phyloP scores from a whole-genome alignment of 176 grass and related monocot genomes.

The Cenchrus fungigraminus region DNA sequence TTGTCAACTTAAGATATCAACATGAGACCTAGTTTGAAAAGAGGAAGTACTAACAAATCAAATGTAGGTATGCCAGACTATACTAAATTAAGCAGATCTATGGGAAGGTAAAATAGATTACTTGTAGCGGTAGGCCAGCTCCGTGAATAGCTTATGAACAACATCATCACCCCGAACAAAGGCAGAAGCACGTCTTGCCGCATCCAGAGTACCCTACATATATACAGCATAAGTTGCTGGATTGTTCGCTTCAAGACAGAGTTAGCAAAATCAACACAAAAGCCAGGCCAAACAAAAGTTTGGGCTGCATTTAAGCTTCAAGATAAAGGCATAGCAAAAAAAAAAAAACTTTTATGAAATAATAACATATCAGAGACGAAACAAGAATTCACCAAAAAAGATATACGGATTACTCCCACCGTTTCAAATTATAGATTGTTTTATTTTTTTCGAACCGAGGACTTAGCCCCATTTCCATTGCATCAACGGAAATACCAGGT shows the following conservation, averaged over 20 bases:
- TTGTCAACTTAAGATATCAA: not conserved
- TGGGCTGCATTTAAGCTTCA: not conserved
- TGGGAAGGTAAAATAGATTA: conserved; percentile 29
- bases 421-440: too few species aligned
- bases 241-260: not conserved
- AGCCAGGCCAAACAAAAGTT: not conserved
- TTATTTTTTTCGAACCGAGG: too few species aligned
- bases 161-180: conserved; percentile 96
- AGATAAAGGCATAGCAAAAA: not conserved
- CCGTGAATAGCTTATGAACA: conserved; percentile 93
- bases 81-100: not conserved
- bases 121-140: conserved; percentile 91
- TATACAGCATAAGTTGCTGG: conserved; percentile 1
- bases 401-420: too few species aligned
- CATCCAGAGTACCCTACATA: conserved; percentile 73
- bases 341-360: not conserved
- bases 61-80: not conserved
- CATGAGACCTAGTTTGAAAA: not conserved
- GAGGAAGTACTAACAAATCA: not conserved
- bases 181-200: conserved; percentile 66
- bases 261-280: conserved; percentile 14
- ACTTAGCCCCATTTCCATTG: too few species aligned
- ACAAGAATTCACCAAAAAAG: not conserved
- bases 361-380: not conserved
- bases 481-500: too few species aligned